phyloP scores from a whole-genome alignment of 495 filamentous ascomycete genomes.

The Staphylotrichum longicolle region DNA sequence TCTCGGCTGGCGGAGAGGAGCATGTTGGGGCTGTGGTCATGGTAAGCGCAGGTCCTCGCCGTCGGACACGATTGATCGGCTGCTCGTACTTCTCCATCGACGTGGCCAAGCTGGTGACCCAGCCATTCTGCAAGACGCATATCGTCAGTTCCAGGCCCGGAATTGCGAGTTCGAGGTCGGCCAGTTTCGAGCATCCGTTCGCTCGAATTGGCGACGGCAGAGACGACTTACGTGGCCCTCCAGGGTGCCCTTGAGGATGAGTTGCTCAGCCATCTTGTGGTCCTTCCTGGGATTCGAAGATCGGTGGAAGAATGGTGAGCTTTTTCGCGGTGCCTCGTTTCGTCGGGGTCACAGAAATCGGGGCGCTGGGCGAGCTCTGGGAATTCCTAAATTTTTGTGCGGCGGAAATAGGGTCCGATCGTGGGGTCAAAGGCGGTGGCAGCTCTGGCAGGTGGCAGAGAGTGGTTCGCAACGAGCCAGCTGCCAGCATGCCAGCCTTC shows the following conservation, averaged over 20 bases:
- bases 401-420: conserved; percentile 40
- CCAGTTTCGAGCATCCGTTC: neutral
- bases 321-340: conserved; percentile 33
- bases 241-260: conserved; percentile 95
- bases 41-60: conserved; percentile 31
- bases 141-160: conserved; percentile 17
- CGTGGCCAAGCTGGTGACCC: conserved; percentile 87
- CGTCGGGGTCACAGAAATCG: conserved; percentile 35
- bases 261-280: conserved; percentile 82
- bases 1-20: conserved; percentile 95
- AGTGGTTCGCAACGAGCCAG: neutral
- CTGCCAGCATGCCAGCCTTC: neutral
- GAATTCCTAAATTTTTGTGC: conserved; percentile 44
- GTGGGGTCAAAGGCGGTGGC: conserved; percentile 28
- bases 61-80: conserved; percentile 17
- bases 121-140: conserved; percentile 51
- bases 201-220: conserved; percentile 13
- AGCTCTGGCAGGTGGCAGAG: conserved; percentile 15
- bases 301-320: conserved; percentile 39
- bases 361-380: conserved; percentile 25
- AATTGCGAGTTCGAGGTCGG: neutral
- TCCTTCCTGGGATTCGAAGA: conserved; percentile 36
- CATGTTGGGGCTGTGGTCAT: conserved; percentile 87
- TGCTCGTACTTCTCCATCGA: conserved; percentile 92
- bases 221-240: conserved; percentile 77